phyloP scores from a whole-genome alignment of 306 rosid genomes.

The Gastrolobium villosum region DNA sequence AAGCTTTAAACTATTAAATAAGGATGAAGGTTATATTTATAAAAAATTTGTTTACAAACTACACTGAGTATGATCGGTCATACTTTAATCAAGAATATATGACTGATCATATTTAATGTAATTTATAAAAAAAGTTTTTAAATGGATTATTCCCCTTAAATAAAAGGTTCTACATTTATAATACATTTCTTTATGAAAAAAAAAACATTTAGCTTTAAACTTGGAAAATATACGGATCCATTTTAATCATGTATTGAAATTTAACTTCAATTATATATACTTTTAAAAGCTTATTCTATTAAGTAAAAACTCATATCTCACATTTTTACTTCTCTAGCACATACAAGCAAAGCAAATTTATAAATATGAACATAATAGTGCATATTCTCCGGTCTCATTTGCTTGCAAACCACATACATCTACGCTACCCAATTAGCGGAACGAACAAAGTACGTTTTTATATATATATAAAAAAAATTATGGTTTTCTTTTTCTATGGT shows the following conservation, averaged over 20 bases:
- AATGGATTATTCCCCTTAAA: too few species aligned
- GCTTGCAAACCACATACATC: conserved; percentile 20
- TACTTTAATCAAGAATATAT: too few species aligned
- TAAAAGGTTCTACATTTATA: too few species aligned
- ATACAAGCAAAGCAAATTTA: not conserved
- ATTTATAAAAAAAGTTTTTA: too few species aligned
- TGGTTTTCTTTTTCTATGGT: too few species aligned
- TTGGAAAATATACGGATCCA: not conserved
- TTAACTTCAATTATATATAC: not conserved
- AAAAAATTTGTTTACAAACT: too few species aligned
- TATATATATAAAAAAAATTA: too few species aligned
- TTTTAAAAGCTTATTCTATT: not conserved
- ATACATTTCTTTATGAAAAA: too few species aligned
- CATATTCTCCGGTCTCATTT: not conserved
- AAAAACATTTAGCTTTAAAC: not conserved
- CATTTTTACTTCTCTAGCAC: not conserved
- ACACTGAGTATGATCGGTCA: too few species aligned
- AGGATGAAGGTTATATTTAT: too few species aligned
- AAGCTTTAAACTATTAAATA: not conserved
- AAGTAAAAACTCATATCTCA: not conserved
- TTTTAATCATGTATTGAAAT: not conserved
- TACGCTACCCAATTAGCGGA: conserved; percentile 1
- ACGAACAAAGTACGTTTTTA: not conserved
- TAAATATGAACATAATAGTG: not conserved
- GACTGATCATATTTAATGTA: too few species aligned